These are phyloP conservation scores for Babjeviella inositovora DNA, from an alignment of 805 yeast genomes.

Conservation along the genomic window DNA sequence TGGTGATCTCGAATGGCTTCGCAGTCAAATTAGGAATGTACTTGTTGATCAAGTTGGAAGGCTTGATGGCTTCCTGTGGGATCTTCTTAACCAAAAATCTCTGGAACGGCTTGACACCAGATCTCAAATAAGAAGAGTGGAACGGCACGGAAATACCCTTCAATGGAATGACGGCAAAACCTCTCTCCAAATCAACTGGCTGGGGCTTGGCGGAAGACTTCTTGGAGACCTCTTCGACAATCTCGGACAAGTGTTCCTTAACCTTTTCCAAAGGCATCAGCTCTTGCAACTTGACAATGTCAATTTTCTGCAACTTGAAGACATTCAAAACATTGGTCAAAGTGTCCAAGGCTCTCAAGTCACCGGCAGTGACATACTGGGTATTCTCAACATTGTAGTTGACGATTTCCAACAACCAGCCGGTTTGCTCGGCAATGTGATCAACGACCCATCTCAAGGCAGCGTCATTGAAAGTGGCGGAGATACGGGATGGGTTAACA, in stretches of 20 bases:
- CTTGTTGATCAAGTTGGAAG: conserved; percentile 83
- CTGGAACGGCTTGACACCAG: conserved; percentile 98
- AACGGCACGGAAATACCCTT: conserved; percentile 99
- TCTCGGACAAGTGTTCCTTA: conserved; percentile 75
- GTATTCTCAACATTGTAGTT: conserved; percentile 96
- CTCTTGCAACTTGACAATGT: conserved; percentile 75
- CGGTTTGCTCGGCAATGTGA: conserved; percentile 68
- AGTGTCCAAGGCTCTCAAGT: conserved; percentile 86
- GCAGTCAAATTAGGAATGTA: conserved; percentile 99
- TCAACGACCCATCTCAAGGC: conserved; percentile 91
- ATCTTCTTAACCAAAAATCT: conserved; percentile 93
- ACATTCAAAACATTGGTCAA: conserved; percentile 87
- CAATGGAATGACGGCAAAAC: conserved; percentile 95
- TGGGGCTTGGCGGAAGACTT: conserved; percentile 80
- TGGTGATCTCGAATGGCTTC: conserved; percentile 87
- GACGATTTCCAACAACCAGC: conserved; percentile 94
- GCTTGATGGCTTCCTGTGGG: conserved; percentile 88
- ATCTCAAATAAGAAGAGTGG: conserved; percentile 97
- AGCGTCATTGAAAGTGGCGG: conserved; percentile 78
- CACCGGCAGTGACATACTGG: conserved; percentile 98
- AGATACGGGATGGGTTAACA: conserved; percentile 89
- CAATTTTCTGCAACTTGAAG: conserved; percentile 86
- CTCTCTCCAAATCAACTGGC: conserved; percentile 95
- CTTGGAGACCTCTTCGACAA: conserved; percentile 72
- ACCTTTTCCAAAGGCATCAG: conserved; percentile 77